Evolutionary conservation across 345 rosid genomes (phyloP), one percentile per base, ranked within the genome.

Genomic region (Arabis alpina): DNA sequence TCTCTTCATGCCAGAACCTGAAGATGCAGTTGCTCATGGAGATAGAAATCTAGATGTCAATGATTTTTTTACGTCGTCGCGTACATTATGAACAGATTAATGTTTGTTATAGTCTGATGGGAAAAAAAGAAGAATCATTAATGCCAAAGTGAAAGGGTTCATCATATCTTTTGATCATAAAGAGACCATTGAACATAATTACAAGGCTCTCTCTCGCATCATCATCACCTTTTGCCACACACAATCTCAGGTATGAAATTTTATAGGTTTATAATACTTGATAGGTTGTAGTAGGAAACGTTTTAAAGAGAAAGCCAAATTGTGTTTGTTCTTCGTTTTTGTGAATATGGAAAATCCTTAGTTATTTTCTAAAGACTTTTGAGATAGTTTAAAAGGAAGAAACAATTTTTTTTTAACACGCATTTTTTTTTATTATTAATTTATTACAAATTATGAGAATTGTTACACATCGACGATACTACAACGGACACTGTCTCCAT

Each of bases 1-100:
- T 56, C 88, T 94, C 19, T 89, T 61, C 81, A 83, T 91, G 84
- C 99, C 98, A 23, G 99, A 91, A 53, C 96, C 98, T 7, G 99
- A 90, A 74, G 99, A 88, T 70, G 96, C 98, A 0, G 98, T 94
- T 16, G 80, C 97, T 51, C 99, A 94, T 49, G 99, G 99, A 61
- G 99, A 94, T 68, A 74, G 87, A 36, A 83, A 64, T 77, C 92
- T 94, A 34, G 99, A 93, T 39, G 98, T 94, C 49, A 86, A 92
- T 47, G 98, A 92, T 80, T 94, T 92, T 77, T 71, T 94, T 51
- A 79, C 97, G 3, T 36, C 40, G 40, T 36, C 40, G 4, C 80
- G 98, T 53, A 66, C 98, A 16, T 68, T 45, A 5, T 77, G 68
- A 8, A 70, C 74, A 49, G 36, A 0, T 9, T 36, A 50, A 15